Evolutionary conservation across 768 basidiomycete species (phyloP).

Genomic region (Mycena olivaceomarginata): DNA sequence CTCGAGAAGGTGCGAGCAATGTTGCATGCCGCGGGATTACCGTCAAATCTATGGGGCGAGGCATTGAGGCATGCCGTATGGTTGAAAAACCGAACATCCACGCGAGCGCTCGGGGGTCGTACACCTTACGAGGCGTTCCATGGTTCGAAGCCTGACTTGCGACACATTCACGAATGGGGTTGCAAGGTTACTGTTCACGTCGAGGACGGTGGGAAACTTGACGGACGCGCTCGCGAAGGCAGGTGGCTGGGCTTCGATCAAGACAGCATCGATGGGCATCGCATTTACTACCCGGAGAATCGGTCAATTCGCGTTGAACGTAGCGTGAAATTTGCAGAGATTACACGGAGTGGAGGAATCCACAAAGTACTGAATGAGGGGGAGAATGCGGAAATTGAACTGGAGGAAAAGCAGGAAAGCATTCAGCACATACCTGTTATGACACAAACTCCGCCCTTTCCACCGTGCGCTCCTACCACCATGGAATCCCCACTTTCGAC

Average conservation of each 20-base stretch:
- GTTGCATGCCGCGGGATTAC: background rate
- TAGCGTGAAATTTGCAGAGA: background rate
- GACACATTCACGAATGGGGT: background rate
- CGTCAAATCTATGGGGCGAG: background rate
- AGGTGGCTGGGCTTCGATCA: background rate
- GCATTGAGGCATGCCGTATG: background rate
- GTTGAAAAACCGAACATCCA: background rate
- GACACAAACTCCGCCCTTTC: background rate
- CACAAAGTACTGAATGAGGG: slow-evolving; percentile 1
- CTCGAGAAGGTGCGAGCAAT: background rate
- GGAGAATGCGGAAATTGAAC: background rate
- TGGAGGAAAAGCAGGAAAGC: background rate
- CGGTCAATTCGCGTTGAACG: background rate
- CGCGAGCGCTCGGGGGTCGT: background rate
- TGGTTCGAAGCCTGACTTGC: background rate
- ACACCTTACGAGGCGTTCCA: background rate
- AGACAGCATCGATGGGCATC: background rate
- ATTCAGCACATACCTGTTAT: background rate
- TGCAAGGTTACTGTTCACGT: background rate
- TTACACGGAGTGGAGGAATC: background rate
- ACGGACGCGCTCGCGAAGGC: background rate
- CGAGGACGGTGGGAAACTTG: background rate
- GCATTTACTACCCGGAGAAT: background rate
- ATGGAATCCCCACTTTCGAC: background rate
- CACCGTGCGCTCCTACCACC: background rate